Conservation (phyloP, 208 protist genomes). For the Leishmania tropica region DNA sequence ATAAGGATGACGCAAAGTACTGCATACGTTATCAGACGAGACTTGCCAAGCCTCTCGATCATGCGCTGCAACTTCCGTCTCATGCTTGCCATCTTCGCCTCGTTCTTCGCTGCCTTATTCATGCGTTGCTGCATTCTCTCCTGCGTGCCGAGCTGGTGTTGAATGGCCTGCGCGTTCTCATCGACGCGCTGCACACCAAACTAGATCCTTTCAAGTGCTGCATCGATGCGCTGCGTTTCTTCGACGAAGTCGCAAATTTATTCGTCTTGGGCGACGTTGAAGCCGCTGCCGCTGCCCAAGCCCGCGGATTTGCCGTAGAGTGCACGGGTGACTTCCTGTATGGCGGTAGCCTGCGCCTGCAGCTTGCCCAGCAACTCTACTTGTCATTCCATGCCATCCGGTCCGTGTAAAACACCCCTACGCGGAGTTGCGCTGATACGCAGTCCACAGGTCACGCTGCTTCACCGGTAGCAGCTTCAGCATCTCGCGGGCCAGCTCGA, state of each 20-base stretch:
- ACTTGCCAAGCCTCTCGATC: conserved; percentile 54
- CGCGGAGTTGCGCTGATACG: conserved; percentile 40
- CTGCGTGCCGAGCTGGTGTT: conserved; percentile 52
- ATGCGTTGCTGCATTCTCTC: conserved; percentile 36
- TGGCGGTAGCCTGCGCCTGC: conserved; percentile 34
- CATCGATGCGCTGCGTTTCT: conserved; percentile 49
- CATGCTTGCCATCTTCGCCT: conserved; percentile 40
- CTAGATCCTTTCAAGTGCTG: conserved; percentile 60
- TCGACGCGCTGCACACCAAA: conserved; percentile 47
- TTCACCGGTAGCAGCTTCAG: conserved; percentile 72
- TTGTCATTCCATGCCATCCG: neutral
- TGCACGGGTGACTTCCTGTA: conserved; percentile 41
- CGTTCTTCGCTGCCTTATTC: conserved; percentile 48
- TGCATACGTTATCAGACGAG: conserved; percentile 47
- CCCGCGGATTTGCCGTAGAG: conserved; percentile 25
- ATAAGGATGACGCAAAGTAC: conserved; percentile 57
- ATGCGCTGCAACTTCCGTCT: conserved; percentile 45
- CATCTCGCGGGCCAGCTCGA: conserved; percentile 34
- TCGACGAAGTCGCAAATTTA: conserved; percentile 62
- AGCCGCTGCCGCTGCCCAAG: conserved; percentile 9
- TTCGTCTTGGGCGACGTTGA: conserved; percentile 47
- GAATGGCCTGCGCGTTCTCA: conserved; percentile 58
- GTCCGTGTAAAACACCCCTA: neutral
- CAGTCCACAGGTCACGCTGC: conserved; percentile 65
- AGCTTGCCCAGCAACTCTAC: conserved; percentile 39